Base-by-base conservation (phyloP, 306 rosid genomes). In the Mimosa pudica region DNA sequence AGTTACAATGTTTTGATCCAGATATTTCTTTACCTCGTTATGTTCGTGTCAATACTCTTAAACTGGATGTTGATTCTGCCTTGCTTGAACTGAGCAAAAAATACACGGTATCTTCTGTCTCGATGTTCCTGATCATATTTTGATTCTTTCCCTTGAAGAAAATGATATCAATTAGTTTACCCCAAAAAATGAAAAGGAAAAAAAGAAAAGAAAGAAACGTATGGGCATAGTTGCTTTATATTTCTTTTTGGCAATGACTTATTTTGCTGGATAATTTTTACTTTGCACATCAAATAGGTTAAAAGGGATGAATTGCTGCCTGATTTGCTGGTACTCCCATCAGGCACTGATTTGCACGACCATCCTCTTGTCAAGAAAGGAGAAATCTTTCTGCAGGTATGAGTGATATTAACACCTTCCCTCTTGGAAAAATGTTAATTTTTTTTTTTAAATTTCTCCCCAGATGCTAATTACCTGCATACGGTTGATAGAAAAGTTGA, bases 1-100 rank as follows among this genome's bases (percentile, higher is more conserved):
- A 57, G 79, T 75, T 76, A 72, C 5, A 72, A 80, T 16, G 65
- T 77, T 78, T 46, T 74, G 64, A 62, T 90, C 89, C 97, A 90
- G 97, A 84, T 79, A 72, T 84, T 77, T 87, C 90, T 73, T 42
- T 71, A 70, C 94, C 97, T 81, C 94, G 99, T 62, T 83, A 83
- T 84, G 95, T 93, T 84, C 97, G 97, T n/a, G 97, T 93, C 32
- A 93, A 93, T 84, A 87, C 99, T 18, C 91, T 93, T 86, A 91
- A 93, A 81, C 64, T 95, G 24, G 90, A 90, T 85, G 94, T 89
- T 75, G 87, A 84, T 54, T 82, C 92, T 61, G 97, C 94, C 77
- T 44, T 88, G 18, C 87, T 70, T 12, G 96, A 90, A 80, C 84
- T 95, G 68, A 87, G 75, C 87, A 82, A 82, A 80, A 81, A 78